Evolutionary conservation across 179 eudicot genomes (phyloP), one percentile per base, ranked within the genome.

Genomic region (Monotropa hypopitys): DNA sequence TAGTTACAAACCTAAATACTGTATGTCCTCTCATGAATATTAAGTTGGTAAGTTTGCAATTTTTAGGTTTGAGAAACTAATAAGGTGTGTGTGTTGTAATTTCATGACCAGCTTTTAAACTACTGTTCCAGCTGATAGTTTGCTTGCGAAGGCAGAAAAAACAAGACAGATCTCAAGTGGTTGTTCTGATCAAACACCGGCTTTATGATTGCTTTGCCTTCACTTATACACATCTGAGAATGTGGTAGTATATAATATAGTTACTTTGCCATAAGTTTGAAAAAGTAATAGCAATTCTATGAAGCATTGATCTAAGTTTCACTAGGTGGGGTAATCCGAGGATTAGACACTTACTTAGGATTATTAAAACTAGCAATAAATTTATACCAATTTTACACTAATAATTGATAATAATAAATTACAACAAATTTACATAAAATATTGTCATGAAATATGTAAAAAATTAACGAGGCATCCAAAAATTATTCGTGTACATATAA

Each of bases 111-210:
- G n/a, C n/a, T n/a, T n/a, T n/a, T n/a, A n/a, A n/a, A n/a, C 16
- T 26, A 3, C 7, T 61, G 2, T 61, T 28, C 38, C 66, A 59
- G 66, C 66, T 8, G 66, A 26, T 61, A 61, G 38, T 10, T 61
- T 61, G 66, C 66, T 61, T 61, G 66, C 35, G 66, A 61, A 28
- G 20, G 66, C 35, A 61, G 66, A 38, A 61, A 54, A 61, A 61
- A 61, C 66, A 13, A 18, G 66, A 12, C 66, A 61, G 38, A 61
- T 28, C 35, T 61, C 38, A 61, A 61, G 66, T 61, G 67, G 67
- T 16, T 51, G 56, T 20, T 56, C 12, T 13, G 35, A 59, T 26
- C 66, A 0, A 0, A 59, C 11, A 56, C 12, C 35, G 66, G 66
- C 66, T 21, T 7, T 26, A 12, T 59, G 66, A 28, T 59, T 59